Base-by-base conservation (phyloP, 176 grass and related monocot genomes). In the Oryza meyeriana region DNA sequence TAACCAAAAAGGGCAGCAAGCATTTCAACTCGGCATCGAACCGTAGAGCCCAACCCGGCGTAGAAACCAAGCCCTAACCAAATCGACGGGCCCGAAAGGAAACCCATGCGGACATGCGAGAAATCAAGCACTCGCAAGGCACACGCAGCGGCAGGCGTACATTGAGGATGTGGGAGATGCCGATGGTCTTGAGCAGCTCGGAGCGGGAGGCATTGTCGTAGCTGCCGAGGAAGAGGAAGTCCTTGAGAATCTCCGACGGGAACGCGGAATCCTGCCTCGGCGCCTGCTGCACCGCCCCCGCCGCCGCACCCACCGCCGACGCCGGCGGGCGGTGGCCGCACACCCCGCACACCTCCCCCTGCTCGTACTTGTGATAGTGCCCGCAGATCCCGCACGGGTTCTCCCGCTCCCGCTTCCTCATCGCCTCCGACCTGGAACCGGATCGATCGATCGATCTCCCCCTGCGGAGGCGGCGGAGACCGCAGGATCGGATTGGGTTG, bases 381-480 rank as follows among this genome's bases (percentile, higher is more conserved):
- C 95, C 88, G 75, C 95, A 98, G 82, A 94, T 94, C 74, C 88
- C 88, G 86, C 95, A 98, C 47, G 92, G 95, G 86, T 96, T 96
- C 90, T 96, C 93, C 11, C 93, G 76, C 90, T 96, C 93, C 29
- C 93, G 84, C 90, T 96, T 96, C 93, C 95, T 91, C 95, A 98
- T 98, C 68, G 4, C 72, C 26, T 8, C 14, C n/a, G 38, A 36
- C n/a, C 44, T 18, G 2, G 6, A 22, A 55, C 61, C 63, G 31
- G 72, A 85, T 85, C 17, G 55, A 67, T 69, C 12, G 35, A 33
- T 9, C 76, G 40, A 13, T 40, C 38, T 5, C 6, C 65, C 30
- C 7, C 26, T 8, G 13, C 44, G 44, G 3, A 12, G 41, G 41
- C 11, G 41, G 8, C 36, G 3, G 13, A 11, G 3, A 12, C 12